These are phyloP conservation scores for Ustilaginoidea virens DNA, from an alignment of 2,329 filamentous ascomycete genomes.

Conservation along the genomic window DNA sequence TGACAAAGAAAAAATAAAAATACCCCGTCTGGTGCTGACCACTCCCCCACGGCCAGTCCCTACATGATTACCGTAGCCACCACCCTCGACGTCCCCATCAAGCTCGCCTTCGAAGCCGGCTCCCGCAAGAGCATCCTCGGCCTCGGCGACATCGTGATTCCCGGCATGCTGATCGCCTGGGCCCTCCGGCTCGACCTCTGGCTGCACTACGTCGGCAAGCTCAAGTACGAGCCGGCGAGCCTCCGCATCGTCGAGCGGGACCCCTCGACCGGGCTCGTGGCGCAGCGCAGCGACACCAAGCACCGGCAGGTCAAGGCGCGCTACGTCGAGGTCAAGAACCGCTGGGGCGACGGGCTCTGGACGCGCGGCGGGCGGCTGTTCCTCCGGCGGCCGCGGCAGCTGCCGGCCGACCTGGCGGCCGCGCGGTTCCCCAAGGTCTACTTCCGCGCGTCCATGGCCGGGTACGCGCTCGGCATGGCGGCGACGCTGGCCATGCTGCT, in stretches of 20 bases:
- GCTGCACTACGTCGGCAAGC: conserved; percentile 59
- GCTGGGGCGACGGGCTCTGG: conserved; percentile 81
- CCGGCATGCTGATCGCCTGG: conserved; percentile 77
- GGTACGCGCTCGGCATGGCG: conserved; percentile 67
- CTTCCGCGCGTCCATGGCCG: conserved; percentile 61
- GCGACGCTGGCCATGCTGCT: conserved; percentile 64
- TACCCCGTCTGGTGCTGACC: background rate
- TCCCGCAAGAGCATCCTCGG: conserved; percentile 70
- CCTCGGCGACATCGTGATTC: conserved; percentile 84
- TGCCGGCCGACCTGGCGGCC: conserved; percentile 20
- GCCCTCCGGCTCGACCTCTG: conserved; percentile 87
- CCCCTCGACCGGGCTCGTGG: conserved; percentile 15
- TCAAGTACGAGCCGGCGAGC: conserved; percentile 27
- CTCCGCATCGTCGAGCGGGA: conserved; percentile 19
- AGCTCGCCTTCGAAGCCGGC: conserved; percentile 60
- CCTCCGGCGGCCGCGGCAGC: conserved; percentile 8
- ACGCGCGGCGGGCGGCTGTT: conserved; percentile 22
- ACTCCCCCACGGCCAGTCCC: conserved; percentile 44
- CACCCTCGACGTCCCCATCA: conserved; percentile 81
- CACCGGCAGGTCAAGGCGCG: conserved; percentile 33
- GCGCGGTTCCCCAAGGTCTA: conserved; percentile 65
- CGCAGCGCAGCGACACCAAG: conserved; percentile 22
- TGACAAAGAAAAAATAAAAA: background rate
- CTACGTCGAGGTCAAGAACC: conserved; percentile 46
- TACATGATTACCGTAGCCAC: conserved; percentile 82